These are phyloP conservation scores for Xerocomellus amylosporus DNA, from an alignment of 768 basidiomycete species.

Conservation along the genomic window DNA sequence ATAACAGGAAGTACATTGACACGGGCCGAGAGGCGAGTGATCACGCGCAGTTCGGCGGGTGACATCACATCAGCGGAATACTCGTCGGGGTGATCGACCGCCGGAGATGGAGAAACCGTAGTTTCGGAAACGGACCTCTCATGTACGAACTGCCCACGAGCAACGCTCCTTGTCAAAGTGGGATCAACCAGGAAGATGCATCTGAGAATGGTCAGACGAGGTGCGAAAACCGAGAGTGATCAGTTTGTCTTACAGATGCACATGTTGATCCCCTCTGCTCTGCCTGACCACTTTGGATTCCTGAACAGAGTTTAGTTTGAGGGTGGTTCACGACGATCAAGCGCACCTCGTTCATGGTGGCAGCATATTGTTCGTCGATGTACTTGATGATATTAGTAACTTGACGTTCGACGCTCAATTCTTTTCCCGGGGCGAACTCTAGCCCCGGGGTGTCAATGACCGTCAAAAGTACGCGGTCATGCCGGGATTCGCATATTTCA, in stretches of 20 bases:
- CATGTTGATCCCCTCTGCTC: slow-evolving; percentile 85
- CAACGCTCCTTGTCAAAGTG: slow-evolving; percentile 54
- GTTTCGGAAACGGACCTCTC: slow-evolving; percentile 63
- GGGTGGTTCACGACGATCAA: neutral
- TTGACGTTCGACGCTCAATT: slow-evolving; percentile 76
- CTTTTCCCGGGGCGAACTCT: slow-evolving; percentile 69
- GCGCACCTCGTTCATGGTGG: slow-evolving; percentile 76
- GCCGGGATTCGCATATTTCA: slow-evolving; percentile 82
- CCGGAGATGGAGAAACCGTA: slow-evolving; percentile 50
- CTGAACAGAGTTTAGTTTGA: slow-evolving; percentile 36
- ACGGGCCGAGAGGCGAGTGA: slow-evolving; percentile 69
- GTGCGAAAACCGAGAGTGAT: neutral
- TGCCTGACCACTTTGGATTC: slow-evolving; percentile 87
- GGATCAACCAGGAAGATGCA: slow-evolving; percentile 89
- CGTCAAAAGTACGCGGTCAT: slow-evolving; percentile 73
- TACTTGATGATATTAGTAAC: slow-evolving; percentile 73
- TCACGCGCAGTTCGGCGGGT: slow-evolving; percentile 74
- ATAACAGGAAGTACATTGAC: slow-evolving; percentile 82
- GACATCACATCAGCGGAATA: slow-evolving; percentile 57
- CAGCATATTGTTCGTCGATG: slow-evolving; percentile 76
- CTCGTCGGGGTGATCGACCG: slow-evolving; percentile 50
- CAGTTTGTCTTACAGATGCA: slow-evolving; percentile 65
- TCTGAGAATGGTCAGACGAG: slow-evolving; percentile 37
- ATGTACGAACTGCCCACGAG: slow-evolving; percentile 49
- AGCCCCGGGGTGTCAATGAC: slow-evolving; percentile 86